phyloP scores from a whole-genome alignment of 1,284 basidiomycete species.

The Wallemia ichthyophaga region DNA sequence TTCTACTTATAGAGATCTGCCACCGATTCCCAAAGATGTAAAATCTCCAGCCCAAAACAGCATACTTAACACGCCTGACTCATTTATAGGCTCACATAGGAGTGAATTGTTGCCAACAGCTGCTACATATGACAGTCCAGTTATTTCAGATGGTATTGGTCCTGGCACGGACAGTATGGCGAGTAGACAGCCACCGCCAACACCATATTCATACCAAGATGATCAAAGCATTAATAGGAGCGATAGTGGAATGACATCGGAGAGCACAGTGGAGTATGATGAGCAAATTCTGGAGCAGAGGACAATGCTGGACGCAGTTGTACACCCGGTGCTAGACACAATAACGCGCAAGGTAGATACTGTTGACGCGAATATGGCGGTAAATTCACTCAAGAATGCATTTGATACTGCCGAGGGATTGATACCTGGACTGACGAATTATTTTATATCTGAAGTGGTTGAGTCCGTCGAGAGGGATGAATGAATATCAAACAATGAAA shows the following conservation, averaged over 20 bases:
- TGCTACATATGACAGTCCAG: not conserved
- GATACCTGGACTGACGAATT: slow-evolving; percentile 17
- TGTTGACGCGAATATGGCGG: slow-evolving; percentile 49
- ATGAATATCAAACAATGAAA: not conserved
- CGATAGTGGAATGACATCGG: slow-evolving; percentile 26
- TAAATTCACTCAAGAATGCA: slow-evolving; percentile 54
- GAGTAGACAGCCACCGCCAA: not conserved
- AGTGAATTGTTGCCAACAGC: not conserved
- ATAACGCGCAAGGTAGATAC: slow-evolving; percentile 63
- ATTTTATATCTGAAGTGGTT: slow-evolving; percentile 20
- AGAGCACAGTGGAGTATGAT: slow-evolving; percentile 24
- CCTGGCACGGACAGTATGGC: not conserved
- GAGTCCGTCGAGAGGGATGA: slow-evolving; percentile 20
- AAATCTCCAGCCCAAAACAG: not conserved
- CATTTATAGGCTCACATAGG: too few relatives aligned
- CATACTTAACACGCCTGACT: too few relatives aligned
- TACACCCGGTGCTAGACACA: slow-evolving; percentile 66
- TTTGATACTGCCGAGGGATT: slow-evolving; percentile 73
- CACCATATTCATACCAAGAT: too few relatives aligned
- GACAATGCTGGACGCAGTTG: slow-evolving; percentile 78
- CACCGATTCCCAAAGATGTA: not conserved
- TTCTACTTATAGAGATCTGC: not conserved
- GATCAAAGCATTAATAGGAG: not conserved
- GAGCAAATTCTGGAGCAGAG: slow-evolving; percentile 37
- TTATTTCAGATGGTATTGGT: too few relatives aligned